Base-by-base conservation (phyloP, 2,329 filamentous ascomycete genomes). In the Botrytis squamosa region DNA sequence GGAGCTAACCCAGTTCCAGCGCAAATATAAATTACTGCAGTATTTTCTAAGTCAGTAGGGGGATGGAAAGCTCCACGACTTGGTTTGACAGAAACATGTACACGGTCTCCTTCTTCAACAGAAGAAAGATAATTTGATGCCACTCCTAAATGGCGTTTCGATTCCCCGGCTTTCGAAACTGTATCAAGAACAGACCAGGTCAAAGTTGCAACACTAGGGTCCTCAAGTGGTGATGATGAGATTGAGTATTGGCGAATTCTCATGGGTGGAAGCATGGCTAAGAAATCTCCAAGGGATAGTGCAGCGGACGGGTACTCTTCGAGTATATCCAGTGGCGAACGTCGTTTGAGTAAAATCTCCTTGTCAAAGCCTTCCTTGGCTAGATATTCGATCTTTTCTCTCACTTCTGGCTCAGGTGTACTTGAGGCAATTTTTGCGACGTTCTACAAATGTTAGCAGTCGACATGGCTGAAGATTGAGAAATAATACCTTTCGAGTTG, bases 231-330 rank as follows among this genome's bases (percentile, higher is more conserved):
- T 0, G 92, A 93, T 0, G 92, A 94, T 0, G 92, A 94, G 79
- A 95, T 93, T 46, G 90, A 93, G 84, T 94, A 94, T 81, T 93
- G 91, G n/a, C 92, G 88, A 57, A 93, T 86, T 42, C 92, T 89
- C 90, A 96, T 93, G 0, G 92, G 91, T 2, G 92, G 91, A 0
- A 94, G 86, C 85, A 94, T 91, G 49, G 86, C 85, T 12, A 96
- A 85, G 83, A 92, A 95, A 29, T 88, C 83, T 5, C 86, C 86
- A 52, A 96, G 86, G 0, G 92, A 86, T 0, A 95, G 82, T 4
- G 87, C 82, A 46, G 92, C 84, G 0, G 84, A 82, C 0, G 87
- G 85, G 79, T 90, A 91, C 18, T 86, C 85, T 78, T 93, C 90
- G 1, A 95, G 85, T 2, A 95, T 84, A 75, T 94, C 91, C 10